A percentile compares a stretch with the other conserved stretches of the same genome.
Evolutionary conservation across 176 grass and related monocot species (phyloP).

Genomic region (Neostapfia colusana): DNA sequence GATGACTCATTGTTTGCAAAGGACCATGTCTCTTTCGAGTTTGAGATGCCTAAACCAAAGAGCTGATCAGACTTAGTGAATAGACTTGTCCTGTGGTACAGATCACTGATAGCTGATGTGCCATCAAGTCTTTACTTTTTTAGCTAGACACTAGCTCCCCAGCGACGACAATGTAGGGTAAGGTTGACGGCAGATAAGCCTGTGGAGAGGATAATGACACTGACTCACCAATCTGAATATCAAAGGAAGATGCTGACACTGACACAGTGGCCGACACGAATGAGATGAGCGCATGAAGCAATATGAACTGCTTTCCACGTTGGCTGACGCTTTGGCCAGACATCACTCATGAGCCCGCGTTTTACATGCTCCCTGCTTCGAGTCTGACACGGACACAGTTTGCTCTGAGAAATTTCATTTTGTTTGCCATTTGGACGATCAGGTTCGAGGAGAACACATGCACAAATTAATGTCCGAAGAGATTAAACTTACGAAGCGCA

Average conservation of each 20-base stretch:
- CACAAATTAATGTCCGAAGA: too few species aligned
- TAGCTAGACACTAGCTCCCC: not conserved
- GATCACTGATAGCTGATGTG: not conserved
- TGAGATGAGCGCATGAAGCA: not conserved
- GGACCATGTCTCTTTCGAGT: not conserved
- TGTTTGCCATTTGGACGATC: not conserved
- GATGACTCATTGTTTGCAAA: not conserved
- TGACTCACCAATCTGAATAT: not conserved
- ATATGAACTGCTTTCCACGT: not conserved
- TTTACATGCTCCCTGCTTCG: not conserved
- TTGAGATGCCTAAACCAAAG: slow-evolving; percentile 29
- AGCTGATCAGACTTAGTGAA: slow-evolving; percentile 10
- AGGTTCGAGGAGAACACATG: too few species aligned
- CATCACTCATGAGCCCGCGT: not conserved
- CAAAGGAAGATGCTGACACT: not conserved
- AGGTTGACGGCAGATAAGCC: not conserved
- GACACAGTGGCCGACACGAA: slow-evolving; percentile 6
- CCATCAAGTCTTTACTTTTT: not conserved
- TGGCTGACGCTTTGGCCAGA: not conserved
- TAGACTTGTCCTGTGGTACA: not conserved
- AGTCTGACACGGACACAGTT: not conserved
- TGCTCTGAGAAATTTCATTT: not conserved
- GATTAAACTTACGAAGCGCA: too few species aligned
- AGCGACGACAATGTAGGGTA: not conserved
- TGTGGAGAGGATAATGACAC: slow-evolving; percentile 2